Percentiles rank a stretch among this genome's conserved stretches.
Conservation (phyloP, 257 asterid species). For the Nicotiana otophora region DNA sequence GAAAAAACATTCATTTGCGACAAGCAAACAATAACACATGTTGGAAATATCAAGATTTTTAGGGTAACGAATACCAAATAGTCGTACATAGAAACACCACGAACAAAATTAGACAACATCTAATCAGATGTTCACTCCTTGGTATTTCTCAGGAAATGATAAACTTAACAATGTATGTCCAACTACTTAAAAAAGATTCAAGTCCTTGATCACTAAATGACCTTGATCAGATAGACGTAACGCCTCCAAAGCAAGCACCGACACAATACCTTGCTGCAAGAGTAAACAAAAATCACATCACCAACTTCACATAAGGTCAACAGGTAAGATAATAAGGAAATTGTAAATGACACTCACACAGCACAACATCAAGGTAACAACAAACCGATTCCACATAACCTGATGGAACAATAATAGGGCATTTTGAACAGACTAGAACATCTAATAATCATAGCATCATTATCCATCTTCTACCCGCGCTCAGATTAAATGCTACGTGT, state of each 20-base stretch:
- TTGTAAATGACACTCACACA: background rate
- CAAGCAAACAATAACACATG: background rate
- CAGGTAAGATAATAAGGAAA: background rate
- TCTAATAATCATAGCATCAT: background rate
- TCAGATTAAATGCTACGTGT: background rate
- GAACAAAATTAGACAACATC: background rate
- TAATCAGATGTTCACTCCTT: background rate
- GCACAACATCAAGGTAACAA: background rate
- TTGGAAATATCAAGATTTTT: background rate
- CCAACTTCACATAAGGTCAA: background rate
- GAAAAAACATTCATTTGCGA: background rate
- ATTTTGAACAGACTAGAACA: background rate
- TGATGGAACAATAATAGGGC: background rate
- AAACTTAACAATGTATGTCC: constrained; percentile 1
- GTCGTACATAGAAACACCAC: background rate
- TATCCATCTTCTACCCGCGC: background rate
- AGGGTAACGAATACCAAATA: background rate
- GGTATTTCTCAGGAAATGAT: background rate
- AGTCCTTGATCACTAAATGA: background rate
- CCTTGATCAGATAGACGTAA: background rate
- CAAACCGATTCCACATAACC: background rate
- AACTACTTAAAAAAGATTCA: background rate
- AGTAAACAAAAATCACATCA: background rate
- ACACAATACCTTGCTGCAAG: background rate
- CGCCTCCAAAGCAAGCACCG: background rate